Evolutionary conservation across 306 rosid species (phyloP), one percentile per base, ranked within the genome.

Genomic region (Quercus bicolor): DNA sequence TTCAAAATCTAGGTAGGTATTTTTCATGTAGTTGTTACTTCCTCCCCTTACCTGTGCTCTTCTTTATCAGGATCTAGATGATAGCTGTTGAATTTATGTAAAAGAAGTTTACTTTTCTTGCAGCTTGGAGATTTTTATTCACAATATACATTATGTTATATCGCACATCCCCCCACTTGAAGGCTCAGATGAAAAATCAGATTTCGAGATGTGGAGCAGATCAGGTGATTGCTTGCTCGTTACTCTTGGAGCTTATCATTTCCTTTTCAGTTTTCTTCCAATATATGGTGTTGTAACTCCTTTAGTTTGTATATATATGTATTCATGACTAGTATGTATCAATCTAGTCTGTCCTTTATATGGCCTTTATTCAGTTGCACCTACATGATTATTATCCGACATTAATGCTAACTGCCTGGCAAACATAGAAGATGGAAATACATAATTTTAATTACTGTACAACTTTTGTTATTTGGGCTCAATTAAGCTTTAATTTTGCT

Each of bases 171-270:
- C 94, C 14, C 74, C 86, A 70, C 68, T 83, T 79, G 91, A 86
- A 84, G 81, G 80, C 79, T 84, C 83, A 2, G 89, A 80, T 73
- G 84, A 84, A 59, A 84, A 78, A 69, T 85, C 89, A 57, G 86
- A 82, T 80, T 48, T 72, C n/a, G 90, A 92, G 43, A 86, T 90
- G 92, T 95, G 98, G 98, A 81, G 85, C 79, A 80, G 65, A 78
- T 83, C 97, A 86, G 92, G 97, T 92, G 78, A 84, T 68, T 86
- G 57, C 78, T 56, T 23, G 33, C 70, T 79, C 56, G 60, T 73
- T 55, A 20, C 68, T 78, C 66, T 73, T 70, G 31, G 45, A 9
- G 76, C 51, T 51, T 75, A 13, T 40, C 18, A 0, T 37, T 11
- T 16, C 23, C 3, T 43, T 62, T 33, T 20, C 10, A 40, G 16